A percentile compares a stretch with the other conserved stretches of the same genome.
phyloP scores from a whole-genome alignment of 225 moss, liverwort and hornwort species.

The Bryoerythrophyllum caledonicum region DNA sequence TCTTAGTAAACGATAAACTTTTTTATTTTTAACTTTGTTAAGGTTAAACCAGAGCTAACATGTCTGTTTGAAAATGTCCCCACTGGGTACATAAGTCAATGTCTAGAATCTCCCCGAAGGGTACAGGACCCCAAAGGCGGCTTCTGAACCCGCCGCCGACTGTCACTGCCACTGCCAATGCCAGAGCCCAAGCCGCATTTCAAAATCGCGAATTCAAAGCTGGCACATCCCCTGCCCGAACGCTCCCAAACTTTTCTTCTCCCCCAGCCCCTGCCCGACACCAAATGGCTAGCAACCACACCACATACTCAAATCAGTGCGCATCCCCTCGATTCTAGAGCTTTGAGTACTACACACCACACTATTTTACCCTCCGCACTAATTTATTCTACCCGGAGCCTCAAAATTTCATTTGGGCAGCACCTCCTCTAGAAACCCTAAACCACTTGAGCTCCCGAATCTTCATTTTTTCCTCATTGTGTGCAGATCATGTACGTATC shows the following conservation, averaged over 20 bases:
- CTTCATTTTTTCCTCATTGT: too few species aligned
- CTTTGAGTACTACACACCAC: too few species aligned
- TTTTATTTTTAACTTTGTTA: too few species aligned
- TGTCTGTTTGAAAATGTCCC: too few species aligned
- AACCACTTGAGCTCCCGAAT: not conserved
- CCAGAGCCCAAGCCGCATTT: slow-evolving; percentile 3
- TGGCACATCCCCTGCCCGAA: slow-evolving; percentile 10
- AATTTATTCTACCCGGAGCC: too few species aligned
- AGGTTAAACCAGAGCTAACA: too few species aligned
- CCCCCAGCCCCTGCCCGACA: slow-evolving; percentile 4
- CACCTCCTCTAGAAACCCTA: too few species aligned
- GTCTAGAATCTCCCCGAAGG: not conserved
- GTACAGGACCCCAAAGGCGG: not conserved
- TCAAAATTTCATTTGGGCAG: too few species aligned
- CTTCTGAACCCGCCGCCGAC: not conserved
- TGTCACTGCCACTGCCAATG: slow-evolving; percentile 11
- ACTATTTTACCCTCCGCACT: too few species aligned
- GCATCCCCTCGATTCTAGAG: not conserved
- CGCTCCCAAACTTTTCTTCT: not conserved
- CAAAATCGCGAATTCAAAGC: slow-evolving; percentile 28
- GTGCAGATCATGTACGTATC: not conserved
- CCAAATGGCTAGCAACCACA: not conserved
- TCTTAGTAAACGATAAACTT: too few species aligned
- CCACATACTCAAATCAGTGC: not conserved
- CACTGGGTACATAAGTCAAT: too few species aligned